Evolutionary conservation across 1,284 basidiomycete genomes (phyloP), one percentile per base, ranked within the genome.

Genomic region (Schizopora paradoxa): DNA sequence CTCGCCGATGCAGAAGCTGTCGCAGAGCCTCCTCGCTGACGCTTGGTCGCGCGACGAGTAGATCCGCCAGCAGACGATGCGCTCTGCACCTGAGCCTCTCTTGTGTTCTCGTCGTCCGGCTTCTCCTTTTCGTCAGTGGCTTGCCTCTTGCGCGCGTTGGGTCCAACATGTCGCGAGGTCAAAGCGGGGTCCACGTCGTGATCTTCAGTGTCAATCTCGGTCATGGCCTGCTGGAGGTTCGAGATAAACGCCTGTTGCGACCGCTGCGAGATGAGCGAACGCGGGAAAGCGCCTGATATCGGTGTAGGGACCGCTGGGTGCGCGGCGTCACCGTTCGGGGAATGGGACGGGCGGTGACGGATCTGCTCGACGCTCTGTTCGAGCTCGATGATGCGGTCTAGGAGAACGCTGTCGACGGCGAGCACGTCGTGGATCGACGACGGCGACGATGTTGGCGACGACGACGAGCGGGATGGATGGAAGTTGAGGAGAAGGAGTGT

Each of bases 311-410:
- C 51, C 32, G 54, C 50, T 35, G 42, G 51, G 38, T 47, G 54
- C 22, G 56, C 56, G 39, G 48, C 56, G 51, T 26, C 61, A 3
- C 56, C 57, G 19, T 56, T 56, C 23, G 56, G 49, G 44, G 53
- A 31, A 27, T 52, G 4, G 55, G 48, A 46, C 57, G 61, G 0
- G 56, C 52, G 13, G 60, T 39, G 58, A 31, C 54, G 47, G 36
- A 47, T 48, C 28, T 49, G 44, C 19, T 55, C 54, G 56, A 60
- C 52, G 40, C 55, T 54, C n/a, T 61, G 58, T 60, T 82, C 77
- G 26, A 82, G 69, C 51, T 80, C 79, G 51, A 68, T 65, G 53
- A 81, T 76, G 29, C 79, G 74, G 53, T 79, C 75, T 6, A 79
- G 65, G 28, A 80, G 63, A 46, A 69, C 58, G 46, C 79, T 83